Percentiles rank a stretch among this genome's conserved stretches.
Conservation (phyloP, 2,329 filamentous ascomycete species). For the Aspergillus fijiensis region DNA sequence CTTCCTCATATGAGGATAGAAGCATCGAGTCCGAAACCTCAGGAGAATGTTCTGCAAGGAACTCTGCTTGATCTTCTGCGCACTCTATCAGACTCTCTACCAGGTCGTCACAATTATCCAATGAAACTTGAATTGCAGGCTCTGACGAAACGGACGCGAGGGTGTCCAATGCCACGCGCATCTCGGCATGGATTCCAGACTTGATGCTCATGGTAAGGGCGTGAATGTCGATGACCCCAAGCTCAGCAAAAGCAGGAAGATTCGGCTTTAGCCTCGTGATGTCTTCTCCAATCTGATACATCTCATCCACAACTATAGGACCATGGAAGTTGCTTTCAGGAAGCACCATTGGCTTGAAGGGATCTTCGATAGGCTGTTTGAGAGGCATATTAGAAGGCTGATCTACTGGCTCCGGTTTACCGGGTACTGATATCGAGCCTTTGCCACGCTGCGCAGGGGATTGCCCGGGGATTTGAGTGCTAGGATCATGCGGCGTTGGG, state of each 20-base stretch:
- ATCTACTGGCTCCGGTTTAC: slow-evolving; percentile 34
- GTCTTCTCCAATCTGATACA: slow-evolving; percentile 64
- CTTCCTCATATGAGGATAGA: slow-evolving; percentile 81
- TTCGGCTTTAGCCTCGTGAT: slow-evolving; percentile 70
- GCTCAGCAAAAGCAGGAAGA: slow-evolving; percentile 70
- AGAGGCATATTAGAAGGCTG: slow-evolving; percentile 33
- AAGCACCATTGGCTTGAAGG: slow-evolving; percentile 49
- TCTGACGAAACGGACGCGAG: slow-evolving; percentile 71
- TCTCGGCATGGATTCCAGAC: slow-evolving; percentile 83
- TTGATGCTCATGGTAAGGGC: slow-evolving; percentile 87
- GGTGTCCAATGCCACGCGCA: slow-evolving; percentile 85
- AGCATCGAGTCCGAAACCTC: slow-evolving; percentile 86
- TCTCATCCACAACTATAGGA: slow-evolving; percentile 67
- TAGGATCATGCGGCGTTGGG: slow-evolving; percentile 28
- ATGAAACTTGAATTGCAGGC: slow-evolving; percentile 61
- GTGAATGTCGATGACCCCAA: slow-evolving; percentile 86
- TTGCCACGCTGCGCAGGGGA: slow-evolving; percentile 33
- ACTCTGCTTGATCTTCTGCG: slow-evolving; percentile 81
- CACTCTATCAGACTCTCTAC: slow-evolving; percentile 86
- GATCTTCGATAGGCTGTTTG: slow-evolving; percentile 43
- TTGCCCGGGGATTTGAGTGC: slow-evolving; percentile 29
- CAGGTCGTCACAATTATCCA: slow-evolving; percentile 80
- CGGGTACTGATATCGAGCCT: slow-evolving; percentile 23
- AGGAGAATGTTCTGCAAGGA: slow-evolving; percentile 77
- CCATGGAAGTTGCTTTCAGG: slow-evolving; percentile 62